Evolutionary conservation across 495 filamentous ascomycete species (phyloP).

Genomic region (Astrothelium macrocarpum): DNA sequence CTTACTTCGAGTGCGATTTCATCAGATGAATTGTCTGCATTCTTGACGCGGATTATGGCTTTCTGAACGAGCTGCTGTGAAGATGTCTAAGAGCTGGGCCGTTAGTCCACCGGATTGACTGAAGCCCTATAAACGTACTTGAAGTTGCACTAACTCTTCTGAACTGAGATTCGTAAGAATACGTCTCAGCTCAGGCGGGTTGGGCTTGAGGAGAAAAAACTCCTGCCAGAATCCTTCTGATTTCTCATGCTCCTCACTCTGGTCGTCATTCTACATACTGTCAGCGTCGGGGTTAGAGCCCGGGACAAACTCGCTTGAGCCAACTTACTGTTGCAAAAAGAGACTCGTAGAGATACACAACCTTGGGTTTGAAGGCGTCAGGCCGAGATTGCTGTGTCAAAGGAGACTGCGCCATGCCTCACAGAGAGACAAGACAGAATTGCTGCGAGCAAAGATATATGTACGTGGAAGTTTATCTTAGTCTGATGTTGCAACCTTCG

Average conservation of each 20-base stretch:
- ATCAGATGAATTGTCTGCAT: conserved; percentile 51
- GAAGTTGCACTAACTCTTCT: conserved; percentile 64
- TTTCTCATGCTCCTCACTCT: conserved; percentile 54
- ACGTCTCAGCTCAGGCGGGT: conserved; percentile 52
- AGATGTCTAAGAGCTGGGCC: neutral
- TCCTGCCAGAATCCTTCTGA: conserved; percentile 93
- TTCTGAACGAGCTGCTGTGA: conserved; percentile 65
- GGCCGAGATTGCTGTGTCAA: conserved; percentile 88
- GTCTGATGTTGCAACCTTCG: too few relatives aligned
- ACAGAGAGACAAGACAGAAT: neutral
- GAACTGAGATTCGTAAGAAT: conserved; percentile 58
- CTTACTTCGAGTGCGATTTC: conserved; percentile 84
- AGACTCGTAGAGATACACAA: conserved; percentile 77
- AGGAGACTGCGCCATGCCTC: conserved; percentile 77
- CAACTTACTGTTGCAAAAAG: conserved; percentile 47
- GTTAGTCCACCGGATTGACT: neutral
- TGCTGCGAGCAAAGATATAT: too few relatives aligned
- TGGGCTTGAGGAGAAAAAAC: conserved; percentile 81
- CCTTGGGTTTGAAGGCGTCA: conserved; percentile 84
- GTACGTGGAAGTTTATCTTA: too few relatives aligned
- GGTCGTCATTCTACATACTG: conserved; percentile 27
- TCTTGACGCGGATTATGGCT: conserved; percentile 59
- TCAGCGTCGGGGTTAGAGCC: neutral
- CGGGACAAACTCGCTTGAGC: conserved; percentile 41
- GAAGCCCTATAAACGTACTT: conserved; percentile 37